Base-by-base conservation (phyloP, 2,329 filamentous ascomycete species). In the Penicillium sp. region DNA sequence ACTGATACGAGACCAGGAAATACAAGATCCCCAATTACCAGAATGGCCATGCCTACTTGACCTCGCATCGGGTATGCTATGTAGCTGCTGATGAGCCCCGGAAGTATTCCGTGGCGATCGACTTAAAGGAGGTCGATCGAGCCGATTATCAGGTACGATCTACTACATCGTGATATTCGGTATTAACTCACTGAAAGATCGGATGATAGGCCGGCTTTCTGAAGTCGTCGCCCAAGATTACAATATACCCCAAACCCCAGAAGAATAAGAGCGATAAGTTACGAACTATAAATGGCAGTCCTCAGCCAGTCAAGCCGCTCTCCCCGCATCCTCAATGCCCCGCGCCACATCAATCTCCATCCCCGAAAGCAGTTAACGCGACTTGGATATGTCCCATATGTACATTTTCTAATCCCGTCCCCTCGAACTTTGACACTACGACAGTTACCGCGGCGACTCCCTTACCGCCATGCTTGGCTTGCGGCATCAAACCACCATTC, bases 381-480 rank as follows among this genome's bases (percentile, higher is more conserved):
- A 96, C 89, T 3, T 97, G 91, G 91, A 84, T 97, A 16, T 97
- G 91, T 71, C 86, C 87, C 1, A 97, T 97, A 61, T 97, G 91
- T 75, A 91, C 87, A 57, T 94, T 95, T 64, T 91, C 90, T 8
- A 97, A 97, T 61, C 85, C 88, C 0, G 83, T 96, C 1, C 90
- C 93, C 0, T 87, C 87, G 29, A 96, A 95, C 66, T 97, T 97
- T 65, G 91, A 97, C 60, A 87, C 89, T 0, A 78, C 84, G 1
- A 84, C 85, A 2, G 89, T 89, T 7, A 93, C 81, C 51, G 80
- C 84, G 16, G 82, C 89, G 52, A 95, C 87, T 4, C 85, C 84
- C 7, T 72, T 95, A 18, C 86, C 90, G 3, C 88, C 91, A 56
- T 98, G 93, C 64, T 74, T 95, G 44, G 86, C 89, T 4, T 98